Conservation (phyloP, 2,329 filamentous ascomycete genomes). For the Amphichorda felina region DNA sequence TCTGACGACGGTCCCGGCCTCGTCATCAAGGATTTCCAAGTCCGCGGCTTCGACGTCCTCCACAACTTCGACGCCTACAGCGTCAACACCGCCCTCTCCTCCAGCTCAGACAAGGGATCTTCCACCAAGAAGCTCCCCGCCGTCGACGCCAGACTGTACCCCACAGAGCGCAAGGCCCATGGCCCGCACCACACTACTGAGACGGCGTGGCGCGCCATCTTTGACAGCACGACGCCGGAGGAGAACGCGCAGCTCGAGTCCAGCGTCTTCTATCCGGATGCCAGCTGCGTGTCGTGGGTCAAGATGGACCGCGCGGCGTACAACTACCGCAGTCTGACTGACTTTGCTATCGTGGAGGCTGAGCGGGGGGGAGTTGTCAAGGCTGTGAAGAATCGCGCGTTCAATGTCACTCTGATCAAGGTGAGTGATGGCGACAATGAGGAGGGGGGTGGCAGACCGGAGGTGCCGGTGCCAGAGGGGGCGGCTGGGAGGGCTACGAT, state of each 20-base stretch:
- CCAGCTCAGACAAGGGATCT: not conserved
- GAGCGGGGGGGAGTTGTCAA: conserved; percentile 5
- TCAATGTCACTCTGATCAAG: conserved; percentile 15
- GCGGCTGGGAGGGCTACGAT: not conserved
- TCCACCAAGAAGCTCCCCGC: conserved; percentile 4
- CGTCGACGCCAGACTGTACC: conserved; percentile 16
- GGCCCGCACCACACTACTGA: conserved; percentile 3
- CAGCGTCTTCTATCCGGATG: conserved; percentile 14
- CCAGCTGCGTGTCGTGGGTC: conserved; percentile 18
- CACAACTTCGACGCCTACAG: conserved; percentile 18
- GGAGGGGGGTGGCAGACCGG: not conserved
- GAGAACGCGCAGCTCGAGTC: conserved; percentile 9
- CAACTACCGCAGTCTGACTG: conserved; percentile 15
- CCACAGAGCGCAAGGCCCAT: conserved; percentile 11
- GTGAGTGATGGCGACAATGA: conserved; percentile 5
- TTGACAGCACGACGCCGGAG: conserved; percentile 10
- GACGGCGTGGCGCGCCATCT: conserved; percentile 19
- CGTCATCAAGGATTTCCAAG: conserved; percentile 21
- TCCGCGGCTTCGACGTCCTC: conserved; percentile 27
- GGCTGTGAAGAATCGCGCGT: conserved; percentile 11
- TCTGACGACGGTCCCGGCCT: conserved; percentile 26
- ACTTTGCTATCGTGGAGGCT: conserved; percentile 14
- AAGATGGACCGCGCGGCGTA: conserved; percentile 18
- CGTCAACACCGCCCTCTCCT: conserved; percentile 7
- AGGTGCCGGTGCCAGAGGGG: not conserved